Conservation (phyloP, 2,329 filamentous ascomycete genomes). For the Fusarium brachygibbosum region DNA sequence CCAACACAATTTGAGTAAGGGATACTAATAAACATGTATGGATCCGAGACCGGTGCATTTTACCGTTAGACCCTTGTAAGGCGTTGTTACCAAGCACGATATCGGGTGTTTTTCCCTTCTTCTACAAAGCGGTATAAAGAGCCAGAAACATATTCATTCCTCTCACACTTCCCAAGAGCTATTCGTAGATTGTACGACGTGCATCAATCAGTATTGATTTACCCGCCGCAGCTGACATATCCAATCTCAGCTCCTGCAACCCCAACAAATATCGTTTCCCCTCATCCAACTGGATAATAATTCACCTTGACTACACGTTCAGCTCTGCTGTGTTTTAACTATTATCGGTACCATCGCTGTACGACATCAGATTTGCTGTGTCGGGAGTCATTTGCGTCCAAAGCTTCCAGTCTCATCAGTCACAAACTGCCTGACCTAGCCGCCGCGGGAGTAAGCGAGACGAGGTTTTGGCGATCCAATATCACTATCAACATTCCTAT, state of each 20-base stretch:
- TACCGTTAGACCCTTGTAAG: conserved; percentile 19
- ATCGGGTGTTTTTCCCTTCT: conserved; percentile 13
- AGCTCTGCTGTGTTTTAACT: neutral
- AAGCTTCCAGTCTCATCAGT: neutral
- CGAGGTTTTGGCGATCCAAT: conserved; percentile 13
- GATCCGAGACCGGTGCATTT: conserved; percentile 30
- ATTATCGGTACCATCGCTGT: conserved; percentile 13
- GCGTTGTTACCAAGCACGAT: conserved; percentile 17
- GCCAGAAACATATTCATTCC: neutral
- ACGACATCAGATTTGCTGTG: conserved; percentile 28
- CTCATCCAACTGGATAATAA: conserved; percentile 7
- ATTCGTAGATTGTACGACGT: conserved; percentile 2
- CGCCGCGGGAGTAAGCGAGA: conserved; percentile 21
- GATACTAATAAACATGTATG: conserved; percentile 1
- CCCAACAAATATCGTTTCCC: conserved; percentile 24
- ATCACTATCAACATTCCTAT: conserved; percentile 6
- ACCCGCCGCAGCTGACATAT: conserved; percentile 7
- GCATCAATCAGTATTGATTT: conserved; percentile 7
- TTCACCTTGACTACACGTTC: conserved; percentile 7
- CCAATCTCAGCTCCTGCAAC: conserved; percentile 16
- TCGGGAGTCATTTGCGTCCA: neutral
- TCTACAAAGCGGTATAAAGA: conserved; percentile 24
- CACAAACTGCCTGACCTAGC: neutral
- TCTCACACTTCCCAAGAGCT: neutral
- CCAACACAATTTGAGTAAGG: neutral